A percentile compares a stretch with the other conserved stretches of the same genome.
These are phyloP conservation scores for Arachnomyces sp. DNA, from an alignment of 2,329 filamentous ascomycete genomes.

Conservation along the genomic window DNA sequence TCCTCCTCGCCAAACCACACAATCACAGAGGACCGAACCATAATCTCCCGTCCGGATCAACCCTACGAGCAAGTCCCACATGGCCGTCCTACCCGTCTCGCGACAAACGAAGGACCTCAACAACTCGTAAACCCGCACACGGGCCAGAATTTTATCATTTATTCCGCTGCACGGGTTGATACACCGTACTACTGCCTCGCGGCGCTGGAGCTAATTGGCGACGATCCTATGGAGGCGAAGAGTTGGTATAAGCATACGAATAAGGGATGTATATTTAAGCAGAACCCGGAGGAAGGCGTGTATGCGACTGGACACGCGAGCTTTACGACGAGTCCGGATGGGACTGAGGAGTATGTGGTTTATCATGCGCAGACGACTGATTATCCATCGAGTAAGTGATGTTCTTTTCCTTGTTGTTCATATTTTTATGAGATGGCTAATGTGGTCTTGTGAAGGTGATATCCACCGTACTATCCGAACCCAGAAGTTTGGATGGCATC, in stretches of 20 bases:
- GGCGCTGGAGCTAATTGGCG: conserved; percentile 42
- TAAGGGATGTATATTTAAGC: conserved; percentile 41
- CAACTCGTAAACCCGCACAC: conserved; percentile 43
- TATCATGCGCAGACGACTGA: conserved; percentile 45
- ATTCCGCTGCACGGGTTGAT: conserved; percentile 43
- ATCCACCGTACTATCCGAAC: conserved; percentile 37
- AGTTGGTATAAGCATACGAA: conserved; percentile 43
- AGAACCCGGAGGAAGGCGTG: conserved; percentile 37
- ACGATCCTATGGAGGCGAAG: conserved; percentile 42
- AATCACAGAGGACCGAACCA: conserved; percentile 36
- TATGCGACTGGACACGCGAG: conserved; percentile 47
- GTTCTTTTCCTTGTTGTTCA: conserved; percentile 16
- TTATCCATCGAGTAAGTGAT: conserved; percentile 41
- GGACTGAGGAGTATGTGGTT: conserved; percentile 44
- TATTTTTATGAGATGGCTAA: background rate
- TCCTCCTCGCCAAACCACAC: conserved; percentile 24
- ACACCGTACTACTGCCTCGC: conserved; percentile 49
- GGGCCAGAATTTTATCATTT: conserved; percentile 43
- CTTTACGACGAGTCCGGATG: conserved; percentile 43
- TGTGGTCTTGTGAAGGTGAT: background rate
- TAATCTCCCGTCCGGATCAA: conserved; percentile 41
- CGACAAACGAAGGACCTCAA: conserved; percentile 45
- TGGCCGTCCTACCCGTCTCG: conserved; percentile 36
- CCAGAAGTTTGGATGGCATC: conserved; percentile 43
- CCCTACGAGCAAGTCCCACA: conserved; percentile 48